Conservation (phyloP, 495 filamentous ascomycete genomes). For the Pyrenopolyporus hunteri region DNA sequence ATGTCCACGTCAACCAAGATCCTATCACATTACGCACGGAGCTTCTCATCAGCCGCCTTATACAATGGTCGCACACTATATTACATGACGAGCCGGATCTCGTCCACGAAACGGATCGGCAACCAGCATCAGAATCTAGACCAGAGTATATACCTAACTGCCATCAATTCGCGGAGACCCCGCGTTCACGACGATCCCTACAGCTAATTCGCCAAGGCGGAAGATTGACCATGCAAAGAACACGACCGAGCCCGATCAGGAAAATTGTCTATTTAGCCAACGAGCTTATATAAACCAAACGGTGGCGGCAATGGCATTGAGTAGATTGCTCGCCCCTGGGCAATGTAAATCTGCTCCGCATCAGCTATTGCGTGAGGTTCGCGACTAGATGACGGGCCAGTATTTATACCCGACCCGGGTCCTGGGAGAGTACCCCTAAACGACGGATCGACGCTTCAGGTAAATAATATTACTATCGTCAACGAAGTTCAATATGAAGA, state of each 20-base stretch:
- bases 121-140: not conserved
- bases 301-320: constrained; percentile 6
- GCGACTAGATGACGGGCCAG: not conserved
- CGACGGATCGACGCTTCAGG: not conserved
- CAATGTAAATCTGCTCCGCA: constrained; percentile 22
- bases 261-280: constrained; percentile 37
- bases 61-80: not conserved
- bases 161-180: constrained; percentile 31
- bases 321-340: constrained; percentile 25
- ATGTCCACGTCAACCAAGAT: no score
- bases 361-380: constrained; percentile 21
- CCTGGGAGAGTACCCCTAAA: constrained; percentile 1
- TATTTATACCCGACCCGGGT: constrained; percentile 28
- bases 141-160: constrained; percentile 21
- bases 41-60: no score
- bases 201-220: constrained; percentile 38
- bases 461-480: not conserved
- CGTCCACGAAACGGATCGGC: not conserved
- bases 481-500: constrained; percentile 34
- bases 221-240: constrained; percentile 23
- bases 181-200: constrained; percentile 18
- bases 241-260: constrained; percentile 30
- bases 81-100: not conserved
- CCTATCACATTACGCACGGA: no score
- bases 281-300: constrained; percentile 28